Evolutionary conservation across 2,329 filamentous ascomycete species (phyloP).

Genomic region (Sphaerostilbella broomeana): DNA sequence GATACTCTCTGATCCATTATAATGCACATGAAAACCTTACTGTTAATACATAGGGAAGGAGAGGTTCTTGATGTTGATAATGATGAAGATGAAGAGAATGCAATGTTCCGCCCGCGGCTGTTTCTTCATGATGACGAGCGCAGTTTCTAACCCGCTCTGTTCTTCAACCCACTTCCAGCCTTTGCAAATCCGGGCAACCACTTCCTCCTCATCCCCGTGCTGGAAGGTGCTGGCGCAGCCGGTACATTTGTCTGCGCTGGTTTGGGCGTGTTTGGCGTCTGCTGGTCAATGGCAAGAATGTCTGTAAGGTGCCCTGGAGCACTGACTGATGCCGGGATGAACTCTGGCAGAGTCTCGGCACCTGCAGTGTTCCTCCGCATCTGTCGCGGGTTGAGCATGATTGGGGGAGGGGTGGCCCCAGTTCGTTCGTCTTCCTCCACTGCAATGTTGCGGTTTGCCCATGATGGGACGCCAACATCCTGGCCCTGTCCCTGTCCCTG

Average conservation of each 20-base stretch:
- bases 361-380: conserved; percentile 23
- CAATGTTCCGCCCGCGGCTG: background rate
- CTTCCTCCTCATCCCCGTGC: conserved; percentile 27
- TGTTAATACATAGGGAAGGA: conserved; percentile 7
- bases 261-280: conserved; percentile 4
- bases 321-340: conserved; percentile 11
- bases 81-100: background rate
- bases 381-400: conserved; percentile 39
- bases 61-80: background rate
- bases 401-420: conserved; percentile 51
- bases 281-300: background rate
- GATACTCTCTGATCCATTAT: background rate
- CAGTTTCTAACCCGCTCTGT: conserved; percentile 20
- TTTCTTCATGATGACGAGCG: conserved; percentile 4
- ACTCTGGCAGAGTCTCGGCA: conserved; percentile 15
- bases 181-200: conserved; percentile 31
- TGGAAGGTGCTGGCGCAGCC: conserved; percentile 14
- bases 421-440: conserved; percentile 39
- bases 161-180: conserved; percentile 18
- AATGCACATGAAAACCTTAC: conserved; percentile 5
- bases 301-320: conserved; percentile 12
- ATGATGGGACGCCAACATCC: conserved; percentile 38
- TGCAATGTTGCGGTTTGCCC: conserved; percentile 29
- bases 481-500: conserved; percentile 5
- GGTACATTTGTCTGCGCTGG: conserved; percentile 1